Base-by-base conservation (phyloP, 2,329 filamentous ascomycete species). In the Herpomyces periplanetae region DNA sequence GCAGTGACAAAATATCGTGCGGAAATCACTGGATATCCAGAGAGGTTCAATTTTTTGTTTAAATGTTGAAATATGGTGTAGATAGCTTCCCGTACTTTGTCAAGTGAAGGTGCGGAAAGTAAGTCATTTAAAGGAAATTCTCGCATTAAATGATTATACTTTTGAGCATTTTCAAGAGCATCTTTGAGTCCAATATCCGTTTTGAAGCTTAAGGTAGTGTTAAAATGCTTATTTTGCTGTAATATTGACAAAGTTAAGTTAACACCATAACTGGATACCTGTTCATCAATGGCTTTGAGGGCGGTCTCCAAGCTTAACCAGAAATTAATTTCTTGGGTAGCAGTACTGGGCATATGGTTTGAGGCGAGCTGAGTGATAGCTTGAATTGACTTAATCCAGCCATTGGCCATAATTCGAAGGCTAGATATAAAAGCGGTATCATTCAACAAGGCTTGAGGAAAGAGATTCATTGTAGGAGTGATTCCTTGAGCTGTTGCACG, bases 371-470 rank as follows among this genome's bases (percentile, higher is more conserved):
- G 84, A 15, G 80, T 96, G 29, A 88, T 84, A 18, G 63, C 62
- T 36, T 88, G 75, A 27, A 99, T 96, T 5, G 75, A 85, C 42
- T 85, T 85, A 42, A 96, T 96, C 80, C 80, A 99, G 26, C 62
- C 61, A 37, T 91, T 96, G 24, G 91, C 80, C 18, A 62, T 80
- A 19, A 66, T 62, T 35, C 91, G 80, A 14, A 99, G 47, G 29
- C 63, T 71, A 39, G 96, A 96, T 31, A 88, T 59, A 28, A 96
- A 84, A 5, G 58, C 57, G 31, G 68, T 87, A 39, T 88, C 80
- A 23, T 68, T 59, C 13, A 88, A 45, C n/a, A 84, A 49, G 5
- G 52, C 41, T 5, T 52, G 31, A 2, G 69, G 62, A 17, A 96
- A 65, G 24, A 69, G 41, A 16, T 88, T 69, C 16, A 73, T 54